Base-by-base conservation (phyloP, 352 stramenopile genomes). In the Pythium sukuiense region DNA sequence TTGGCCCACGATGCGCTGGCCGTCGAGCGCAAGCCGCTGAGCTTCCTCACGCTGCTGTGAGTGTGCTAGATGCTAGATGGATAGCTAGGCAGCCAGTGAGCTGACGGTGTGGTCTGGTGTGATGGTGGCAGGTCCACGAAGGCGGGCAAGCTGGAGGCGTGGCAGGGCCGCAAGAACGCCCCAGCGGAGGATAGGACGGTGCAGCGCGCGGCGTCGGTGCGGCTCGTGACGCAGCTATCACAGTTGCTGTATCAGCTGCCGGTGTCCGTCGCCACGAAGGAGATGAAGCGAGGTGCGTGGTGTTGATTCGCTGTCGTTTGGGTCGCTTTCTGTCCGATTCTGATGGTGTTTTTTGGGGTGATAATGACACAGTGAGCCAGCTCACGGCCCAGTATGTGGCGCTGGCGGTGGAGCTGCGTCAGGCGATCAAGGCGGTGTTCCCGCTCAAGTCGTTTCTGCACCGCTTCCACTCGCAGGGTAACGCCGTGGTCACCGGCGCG, bases 381-480 rank as follows among this genome's bases (percentile, higher is more conserved):
- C 59, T 94, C 18, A 74, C 70, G n/a, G 69, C 73, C 5, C 77
- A 81, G 69, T 88, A 89, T 69, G 72, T 76, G 6, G 41, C 67
- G 32, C 50, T 85, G 50, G 79, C 79, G 1, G 72, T 82, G 45
- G 79, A 85, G 9, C 62, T 85, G 63, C 63, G 81, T 18, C 77
- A 85, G 68, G 80, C 75, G 37, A 74, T 92, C 65, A 83, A 81
- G 67, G 67, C 81, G 11, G 69, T 94, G 50, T 90, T 84, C 61
- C 83, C 87, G 27, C 79, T 95, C 50, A 80, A 83, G 63, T 80
- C 70, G 67, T 80, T 95, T 50, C 68, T 95, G 27, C 73, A 55
- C 6, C 80, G 82, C 64, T 86, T 91, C 61, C 69, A 87, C 66
- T 59, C 80, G 56, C 77, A 91, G 45, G 78, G 75, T 45, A 61